These are phyloP conservation scores for Sophora flavescens DNA, from an alignment of 306 rosid genomes.

Conservation along the genomic window DNA sequence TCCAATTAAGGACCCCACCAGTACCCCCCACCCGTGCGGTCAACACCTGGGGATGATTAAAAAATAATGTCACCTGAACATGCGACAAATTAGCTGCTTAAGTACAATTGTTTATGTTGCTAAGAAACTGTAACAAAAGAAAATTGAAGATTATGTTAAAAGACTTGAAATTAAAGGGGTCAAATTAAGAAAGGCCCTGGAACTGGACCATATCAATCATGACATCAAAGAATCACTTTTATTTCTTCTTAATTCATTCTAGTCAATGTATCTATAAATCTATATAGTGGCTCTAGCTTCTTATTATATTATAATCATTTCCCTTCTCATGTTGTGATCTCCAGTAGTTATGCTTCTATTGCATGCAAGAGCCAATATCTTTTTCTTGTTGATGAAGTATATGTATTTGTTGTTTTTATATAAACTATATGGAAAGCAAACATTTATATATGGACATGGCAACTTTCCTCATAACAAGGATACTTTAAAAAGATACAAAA, in stretches of 20 bases:
- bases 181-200: slow-evolving; percentile 42
- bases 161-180: slow-evolving; percentile 48
- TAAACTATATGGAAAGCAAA: not conserved
- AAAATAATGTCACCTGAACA: slow-evolving; percentile 66
- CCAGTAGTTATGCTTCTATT: slow-evolving; percentile 37
- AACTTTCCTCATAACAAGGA: slow-evolving; percentile 29
- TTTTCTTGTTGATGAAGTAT: slow-evolving; percentile 14
- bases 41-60: slow-evolving; percentile 59
- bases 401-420: not conserved
- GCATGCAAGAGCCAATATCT: slow-evolving; percentile 48
- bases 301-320: not conserved
- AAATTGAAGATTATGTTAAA: slow-evolving; percentile 5
- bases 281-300: slow-evolving; percentile 20
- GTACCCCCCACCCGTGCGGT: slow-evolving; percentile 72
- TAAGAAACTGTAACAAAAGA: slow-evolving; percentile 39
- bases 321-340: slow-evolving; percentile 9
- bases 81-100: slow-evolving; percentile 74
- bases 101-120: slow-evolving; percentile 36
- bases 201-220: slow-evolving; percentile 64
- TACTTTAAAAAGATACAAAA: not conserved
- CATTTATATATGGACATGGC: slow-evolving; percentile 11
- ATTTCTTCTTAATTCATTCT: slow-evolving; percentile 37
- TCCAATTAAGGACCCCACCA: slow-evolving; percentile 46
- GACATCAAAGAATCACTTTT: slow-evolving; percentile 40
- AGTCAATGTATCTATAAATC: slow-evolving; percentile 55